Conservation (phyloP, 176 grass and related monocot species). For the Carex scoparia region DNA sequence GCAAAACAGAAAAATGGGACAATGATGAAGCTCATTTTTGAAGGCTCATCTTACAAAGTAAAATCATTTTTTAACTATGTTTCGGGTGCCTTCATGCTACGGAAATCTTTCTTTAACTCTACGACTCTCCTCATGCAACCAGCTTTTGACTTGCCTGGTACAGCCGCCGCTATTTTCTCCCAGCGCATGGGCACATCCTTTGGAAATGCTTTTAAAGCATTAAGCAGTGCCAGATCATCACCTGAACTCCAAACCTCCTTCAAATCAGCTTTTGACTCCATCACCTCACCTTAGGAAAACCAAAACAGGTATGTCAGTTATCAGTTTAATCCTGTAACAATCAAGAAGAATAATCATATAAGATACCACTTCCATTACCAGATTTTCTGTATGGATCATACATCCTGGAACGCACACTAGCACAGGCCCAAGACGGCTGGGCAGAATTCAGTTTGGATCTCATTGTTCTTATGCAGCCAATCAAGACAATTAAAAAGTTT, state of each 20-base stretch:
- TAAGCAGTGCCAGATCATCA: conserved; percentile 76
- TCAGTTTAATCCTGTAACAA: not conserved
- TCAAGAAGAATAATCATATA: not conserved
- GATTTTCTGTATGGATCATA: not conserved
- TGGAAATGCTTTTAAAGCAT: conserved; percentile 83
- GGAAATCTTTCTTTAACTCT: conserved; percentile 71
- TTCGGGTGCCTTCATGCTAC: conserved; percentile 48
- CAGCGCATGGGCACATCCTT: conserved; percentile 78
- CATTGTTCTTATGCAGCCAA: not conserved
- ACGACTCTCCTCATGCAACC: conserved; percentile 68
- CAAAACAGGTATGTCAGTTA: not conserved
- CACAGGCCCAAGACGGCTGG: not conserved
- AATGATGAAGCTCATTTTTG: not conserved
- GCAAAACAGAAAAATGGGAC: not conserved
- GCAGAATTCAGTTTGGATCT: not conserved
- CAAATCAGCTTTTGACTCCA: not conserved
- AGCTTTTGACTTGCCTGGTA: conserved; percentile 68
- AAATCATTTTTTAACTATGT: not conserved
- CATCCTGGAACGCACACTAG: not conserved
- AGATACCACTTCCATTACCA: not conserved
- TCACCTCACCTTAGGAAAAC: conserved; percentile 23
- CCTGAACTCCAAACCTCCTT: conserved; percentile 46
- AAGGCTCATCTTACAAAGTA: not conserved
- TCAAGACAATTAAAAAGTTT: not conserved
- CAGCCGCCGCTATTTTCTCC: conserved; percentile 72